Conservation (phyloP, 2,329 filamentous ascomycete genomes). For the Phoma sp. region DNA sequence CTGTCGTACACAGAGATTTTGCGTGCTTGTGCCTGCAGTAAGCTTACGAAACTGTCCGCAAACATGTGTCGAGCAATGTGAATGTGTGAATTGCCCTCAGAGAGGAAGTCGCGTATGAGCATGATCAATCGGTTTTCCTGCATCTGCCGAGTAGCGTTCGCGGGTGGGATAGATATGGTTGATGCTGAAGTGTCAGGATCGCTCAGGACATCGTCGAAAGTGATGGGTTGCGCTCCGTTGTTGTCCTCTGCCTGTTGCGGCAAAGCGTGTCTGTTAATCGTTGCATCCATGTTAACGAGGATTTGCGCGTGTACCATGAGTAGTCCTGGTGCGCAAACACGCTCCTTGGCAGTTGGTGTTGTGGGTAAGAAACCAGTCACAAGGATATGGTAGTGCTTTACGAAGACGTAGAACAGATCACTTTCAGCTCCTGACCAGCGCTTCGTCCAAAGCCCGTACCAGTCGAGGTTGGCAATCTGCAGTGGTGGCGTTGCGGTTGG, state of each 20-base stretch:
- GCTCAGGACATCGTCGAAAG: constrained; percentile 71
- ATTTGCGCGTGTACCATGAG: constrained; percentile 83
- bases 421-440: constrained; percentile 88
- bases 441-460: constrained; percentile 83
- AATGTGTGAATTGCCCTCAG: constrained; percentile 62
- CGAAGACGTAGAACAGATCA: constrained; percentile 89
- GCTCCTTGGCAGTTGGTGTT: constrained; percentile 60
- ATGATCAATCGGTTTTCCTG: constrained; percentile 87
- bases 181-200: constrained; percentile 70
- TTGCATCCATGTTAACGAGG: constrained; percentile 78
- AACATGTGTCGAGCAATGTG: constrained; percentile 70
- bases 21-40: constrained; percentile 76
- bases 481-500: constrained; percentile 65
- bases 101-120: constrained; percentile 80
- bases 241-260: constrained; percentile 44
- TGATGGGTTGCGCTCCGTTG: constrained; percentile 57
- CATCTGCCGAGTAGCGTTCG: constrained; percentile 79
- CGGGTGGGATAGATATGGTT: constrained; percentile 66
- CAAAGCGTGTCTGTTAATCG: constrained; percentile 74
- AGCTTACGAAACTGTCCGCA: constrained; percentile 73
- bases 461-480: constrained; percentile 74
- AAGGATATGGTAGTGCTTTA: constrained; percentile 84
- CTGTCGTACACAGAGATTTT: constrained; percentile 82
- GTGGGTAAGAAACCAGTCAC: constrained; percentile 66
- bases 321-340: constrained; percentile 74